phyloP scores from a whole-genome alignment of 2,329 filamentous ascomycete species.

The Fusarium acutatum region DNA sequence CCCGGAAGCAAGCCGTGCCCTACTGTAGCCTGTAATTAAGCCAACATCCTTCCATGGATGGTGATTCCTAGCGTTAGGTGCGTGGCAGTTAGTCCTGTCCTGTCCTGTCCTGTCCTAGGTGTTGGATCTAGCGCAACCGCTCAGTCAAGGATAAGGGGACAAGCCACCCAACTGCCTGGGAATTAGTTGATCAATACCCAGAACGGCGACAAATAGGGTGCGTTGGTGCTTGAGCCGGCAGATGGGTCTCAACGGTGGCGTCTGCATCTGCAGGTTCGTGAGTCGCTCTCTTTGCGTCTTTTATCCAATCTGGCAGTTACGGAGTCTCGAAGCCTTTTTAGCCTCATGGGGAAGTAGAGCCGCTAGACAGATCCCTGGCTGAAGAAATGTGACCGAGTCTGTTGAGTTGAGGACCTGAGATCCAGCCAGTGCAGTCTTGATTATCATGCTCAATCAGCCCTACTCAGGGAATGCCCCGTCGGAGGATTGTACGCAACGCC shows the following conservation, averaged over 20 bases:
- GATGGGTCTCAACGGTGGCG: slow-evolving; percentile 31
- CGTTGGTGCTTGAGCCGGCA: slow-evolving; percentile 10
- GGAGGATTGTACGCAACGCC: neutral
- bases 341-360: slow-evolving; percentile 13
- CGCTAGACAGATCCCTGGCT: slow-evolving; percentile 1
- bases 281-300: slow-evolving; percentile 32
- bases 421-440: neutral
- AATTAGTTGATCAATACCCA: slow-evolving; percentile 35
- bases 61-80: slow-evolving; percentile 29
- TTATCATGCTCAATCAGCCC: neutral
- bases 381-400: neutral
- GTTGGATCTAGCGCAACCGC: slow-evolving; percentile 32
- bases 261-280: slow-evolving; percentile 21
- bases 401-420: neutral
- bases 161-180: slow-evolving; percentile 30
- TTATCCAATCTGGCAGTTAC: slow-evolving; percentile 21
- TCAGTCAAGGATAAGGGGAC: slow-evolving; percentile 18
- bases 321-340: slow-evolving; percentile 21
- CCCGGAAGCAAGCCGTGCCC: slow-evolving; percentile 20
- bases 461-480: slow-evolving; percentile 1
- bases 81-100: neutral
- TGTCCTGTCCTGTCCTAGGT: slow-evolving; percentile 20
- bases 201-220: slow-evolving; percentile 34
- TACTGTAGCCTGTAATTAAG: slow-evolving; percentile 1
- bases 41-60: slow-evolving; percentile 8